Percentiles rank a stretch among this genome's conserved stretches.
These are phyloP conservation scores for Plantago coronopus DNA, from an alignment of 305 asterid species.

Conservation along the genomic window DNA sequence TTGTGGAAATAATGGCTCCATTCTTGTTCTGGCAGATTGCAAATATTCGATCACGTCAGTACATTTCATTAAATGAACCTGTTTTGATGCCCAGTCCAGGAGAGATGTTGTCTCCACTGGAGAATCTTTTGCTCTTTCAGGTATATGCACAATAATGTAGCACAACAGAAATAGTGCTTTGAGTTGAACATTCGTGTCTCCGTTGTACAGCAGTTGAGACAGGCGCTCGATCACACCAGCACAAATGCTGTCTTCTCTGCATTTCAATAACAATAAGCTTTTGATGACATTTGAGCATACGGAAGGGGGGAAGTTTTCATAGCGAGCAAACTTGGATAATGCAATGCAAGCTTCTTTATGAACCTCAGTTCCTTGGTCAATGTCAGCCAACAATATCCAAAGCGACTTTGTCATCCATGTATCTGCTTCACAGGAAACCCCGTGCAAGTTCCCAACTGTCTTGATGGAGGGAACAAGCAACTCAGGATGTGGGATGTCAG, in stretches of 20 bases:
- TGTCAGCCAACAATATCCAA: conserved; percentile 27
- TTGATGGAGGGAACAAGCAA: conserved; percentile 28
- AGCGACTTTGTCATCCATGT: conserved; percentile 29
- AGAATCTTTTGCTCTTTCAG: conserved; percentile 25
- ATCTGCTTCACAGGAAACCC: conserved; percentile 33
- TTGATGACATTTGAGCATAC: conserved; percentile 27
- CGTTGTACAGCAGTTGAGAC: conserved; percentile 28
- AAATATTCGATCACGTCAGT: not conserved
- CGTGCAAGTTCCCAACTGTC: conserved; percentile 31
- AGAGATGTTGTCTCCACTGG: conserved; percentile 20
- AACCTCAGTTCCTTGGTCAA: conserved; percentile 25
- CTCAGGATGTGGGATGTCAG: conserved; percentile 25
- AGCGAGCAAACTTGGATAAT: conserved; percentile 27
- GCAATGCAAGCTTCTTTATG: conserved; percentile 29
- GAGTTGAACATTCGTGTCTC: conserved; percentile 27
- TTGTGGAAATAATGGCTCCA: not conserved
- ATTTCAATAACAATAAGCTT: no score
- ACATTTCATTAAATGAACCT: conserved; percentile 4
- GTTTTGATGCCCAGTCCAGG: conserved; percentile 29
- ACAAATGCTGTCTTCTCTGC: not conserved
- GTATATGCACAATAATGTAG: conserved; percentile 25
- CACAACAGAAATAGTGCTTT: conserved; percentile 28
- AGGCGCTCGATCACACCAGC: conserved; percentile 34
- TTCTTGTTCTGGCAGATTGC: not conserved
- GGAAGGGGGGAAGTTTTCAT: conserved; percentile 17